phyloP scores from a whole-genome alignment of 805 yeast species.

The Cyberlindnera subsufficiens region DNA sequence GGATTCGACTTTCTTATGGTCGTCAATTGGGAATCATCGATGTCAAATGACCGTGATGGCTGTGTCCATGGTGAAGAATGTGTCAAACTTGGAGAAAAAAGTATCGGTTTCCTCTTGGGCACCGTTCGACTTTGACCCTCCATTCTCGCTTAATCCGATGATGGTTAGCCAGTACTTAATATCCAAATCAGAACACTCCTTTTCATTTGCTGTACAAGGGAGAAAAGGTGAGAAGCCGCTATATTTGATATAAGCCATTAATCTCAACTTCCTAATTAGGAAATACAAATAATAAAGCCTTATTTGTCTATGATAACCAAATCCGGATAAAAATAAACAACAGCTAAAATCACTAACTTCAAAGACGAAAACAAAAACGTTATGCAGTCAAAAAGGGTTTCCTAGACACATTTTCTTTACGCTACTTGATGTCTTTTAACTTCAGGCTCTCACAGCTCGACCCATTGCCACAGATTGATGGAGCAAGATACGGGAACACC shows the following conservation, averaged over 20 bases:
- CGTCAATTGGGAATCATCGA: background rate
- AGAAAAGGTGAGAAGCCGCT: background rate
- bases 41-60: too few relatives aligned
- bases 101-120: too few relatives aligned
- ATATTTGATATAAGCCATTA: background rate
- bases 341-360: background rate
- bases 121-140: too few relatives aligned
- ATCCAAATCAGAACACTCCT: background rate
- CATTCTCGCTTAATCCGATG: too few relatives aligned
- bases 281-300: background rate
- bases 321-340: slow-evolving; percentile 10
- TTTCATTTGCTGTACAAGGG: background rate
- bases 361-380: background rate
- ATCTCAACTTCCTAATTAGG: slow-evolving; percentile 4
- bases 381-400: background rate
- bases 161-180: background rate
- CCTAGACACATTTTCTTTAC: background rate
- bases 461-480: slow-evolving; percentile 42
- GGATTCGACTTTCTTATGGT: slow-evolving; percentile 18
- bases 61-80: too few relatives aligned
- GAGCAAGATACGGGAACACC: slow-evolving; percentile 42
- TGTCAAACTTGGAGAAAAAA: too few relatives aligned
- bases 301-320: background rate
- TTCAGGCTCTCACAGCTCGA: slow-evolving; percentile 40
- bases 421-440: slow-evolving; percentile 11